phyloP scores from a whole-genome alignment of 2,329 filamentous ascomycete species.

The Trichoderma simmonsii region DNA sequence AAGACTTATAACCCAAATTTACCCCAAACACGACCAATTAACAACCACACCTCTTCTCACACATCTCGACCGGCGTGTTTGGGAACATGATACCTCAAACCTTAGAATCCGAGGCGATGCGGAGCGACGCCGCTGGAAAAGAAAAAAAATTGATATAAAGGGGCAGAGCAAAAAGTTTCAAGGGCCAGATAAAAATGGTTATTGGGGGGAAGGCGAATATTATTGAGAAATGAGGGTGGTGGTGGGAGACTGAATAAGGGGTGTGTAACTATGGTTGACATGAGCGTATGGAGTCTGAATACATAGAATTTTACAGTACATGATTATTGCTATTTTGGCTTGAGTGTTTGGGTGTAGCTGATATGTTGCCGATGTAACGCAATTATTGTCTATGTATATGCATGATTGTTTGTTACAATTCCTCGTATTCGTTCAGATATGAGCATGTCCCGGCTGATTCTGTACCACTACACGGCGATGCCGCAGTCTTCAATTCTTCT shows the following conservation, averaged over 20 bases:
- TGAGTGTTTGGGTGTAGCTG: neutral
- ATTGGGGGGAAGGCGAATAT: neutral
- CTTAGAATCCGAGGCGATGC: slow-evolving; percentile 6
- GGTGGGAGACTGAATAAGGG: neutral
- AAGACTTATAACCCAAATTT: slow-evolving; percentile 15
- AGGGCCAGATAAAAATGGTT: neutral
- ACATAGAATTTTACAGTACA: slow-evolving; percentile 11
- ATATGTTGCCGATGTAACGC: neutral
- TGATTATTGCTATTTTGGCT: neutral
- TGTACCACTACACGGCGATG: neutral
- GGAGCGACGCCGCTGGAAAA: slow-evolving; percentile 6
- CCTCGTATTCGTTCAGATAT: neutral
- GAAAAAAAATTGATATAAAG: neutral
- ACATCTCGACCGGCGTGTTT: slow-evolving; percentile 13
- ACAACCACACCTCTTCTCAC: slow-evolving; percentile 5
- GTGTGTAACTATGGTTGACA: slow-evolving; percentile 5
- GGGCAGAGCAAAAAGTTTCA: neutral
- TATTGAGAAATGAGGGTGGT: neutral
- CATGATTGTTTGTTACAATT: neutral
- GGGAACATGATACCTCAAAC: slow-evolving; percentile 18
- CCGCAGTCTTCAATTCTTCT: neutral
- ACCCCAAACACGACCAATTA: slow-evolving; percentile 16
- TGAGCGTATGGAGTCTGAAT: slow-evolving; percentile 17
- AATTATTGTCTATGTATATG: neutral
- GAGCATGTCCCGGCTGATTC: neutral